Base-by-base conservation (phyloP, 805 yeast species). In the Grigorovia jiainica region DNA sequence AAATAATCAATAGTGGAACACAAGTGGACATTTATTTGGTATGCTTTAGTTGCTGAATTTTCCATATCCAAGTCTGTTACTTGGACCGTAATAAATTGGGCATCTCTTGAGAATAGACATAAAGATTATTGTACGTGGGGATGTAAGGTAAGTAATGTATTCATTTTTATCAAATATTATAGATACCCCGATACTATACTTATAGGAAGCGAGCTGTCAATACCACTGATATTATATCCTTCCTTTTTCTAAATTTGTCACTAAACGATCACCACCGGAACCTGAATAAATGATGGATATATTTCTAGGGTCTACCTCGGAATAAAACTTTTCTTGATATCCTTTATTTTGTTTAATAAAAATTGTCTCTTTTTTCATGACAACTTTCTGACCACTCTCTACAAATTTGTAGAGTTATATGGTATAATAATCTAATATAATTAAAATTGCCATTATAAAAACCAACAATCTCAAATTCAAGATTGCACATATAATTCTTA, bases 1-100 rank as follows among this genome's bases (percentile, higher is more conserved):
- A 76, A 78, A 29, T 78, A 60, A 46, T 79, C 84, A 3, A 70
- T 70, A 55, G 82, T 81, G 0, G 82, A 76, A 0, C 87, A 87
- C 0, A 82, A 76, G 4, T 76, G 68, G 76, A 79, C 78, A 0
- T 79, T 70, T 79, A 80, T 72, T 38, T 70, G 55, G 10, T 71
- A 73, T 16, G 54, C 63, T 35, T 64, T 1, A 5, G 33, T 17
- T n/a, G 17, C 5, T n/a, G 49, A 44, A 0, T 71, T 71, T 35
- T 63, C 49, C 13, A 60, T 49, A 10, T 47, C 48, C 13, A 60
- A 52, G 20, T 76, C 78, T 0, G 82, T n/a, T n/a, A n/a, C n/a
- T n/a, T n/a, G n/a, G n/a, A n/a, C n/a, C n/a, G n/a, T n/a, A n/a
- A n/a, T n/a, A 2, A 68, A 46, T 47, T 75, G 79, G 47, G 62